Percentiles rank a stretch among this genome's conserved stretches.
Conservation (phyloP, 2,329 filamentous ascomycete species). For the Dactylonectria estremocensis region DNA sequence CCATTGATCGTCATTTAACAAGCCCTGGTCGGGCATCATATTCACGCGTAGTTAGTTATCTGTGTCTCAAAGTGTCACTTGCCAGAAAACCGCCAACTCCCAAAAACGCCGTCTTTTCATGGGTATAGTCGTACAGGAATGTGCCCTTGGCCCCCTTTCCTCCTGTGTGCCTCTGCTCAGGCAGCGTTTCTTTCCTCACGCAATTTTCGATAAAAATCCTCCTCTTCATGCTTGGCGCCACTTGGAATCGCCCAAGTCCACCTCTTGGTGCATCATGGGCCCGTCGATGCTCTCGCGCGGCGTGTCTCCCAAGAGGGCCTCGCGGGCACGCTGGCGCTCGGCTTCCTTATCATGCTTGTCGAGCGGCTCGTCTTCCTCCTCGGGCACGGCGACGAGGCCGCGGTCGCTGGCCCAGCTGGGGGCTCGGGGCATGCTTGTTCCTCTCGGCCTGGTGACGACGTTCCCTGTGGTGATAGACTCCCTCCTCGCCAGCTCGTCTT, state of each 20-base stretch:
- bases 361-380: constrained; percentile 54
- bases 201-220: neutral
- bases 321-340: constrained; percentile 44
- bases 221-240: constrained; percentile 40
- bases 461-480: constrained; percentile 21
- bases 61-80: constrained; percentile 21
- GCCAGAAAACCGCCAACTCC: constrained; percentile 30
- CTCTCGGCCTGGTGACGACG: constrained; percentile 43
- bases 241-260: constrained; percentile 47
- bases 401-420: constrained; percentile 57
- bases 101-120: constrained; percentile 43
- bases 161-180: constrained; percentile 24
- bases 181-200: constrained; percentile 7
- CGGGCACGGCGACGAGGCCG: constrained; percentile 57
- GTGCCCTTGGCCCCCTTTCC: constrained; percentile 20
- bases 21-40: neutral
- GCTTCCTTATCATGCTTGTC: constrained; percentile 33
- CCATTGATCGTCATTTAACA: neutral
- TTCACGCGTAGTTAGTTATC: constrained; percentile 18
- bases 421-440: constrained; percentile 48
- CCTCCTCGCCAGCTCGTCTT: constrained; percentile 20
- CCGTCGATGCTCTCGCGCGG: constrained; percentile 44
- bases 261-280: constrained; percentile 42
- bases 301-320: constrained; percentile 49
- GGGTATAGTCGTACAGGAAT: constrained; percentile 47